A percentile compares a stretch with the other conserved stretches of the same genome.
phyloP scores from a whole-genome alignment of 2,329 filamentous ascomycete genomes.

The Xylariomycetidae sp. region DNA sequence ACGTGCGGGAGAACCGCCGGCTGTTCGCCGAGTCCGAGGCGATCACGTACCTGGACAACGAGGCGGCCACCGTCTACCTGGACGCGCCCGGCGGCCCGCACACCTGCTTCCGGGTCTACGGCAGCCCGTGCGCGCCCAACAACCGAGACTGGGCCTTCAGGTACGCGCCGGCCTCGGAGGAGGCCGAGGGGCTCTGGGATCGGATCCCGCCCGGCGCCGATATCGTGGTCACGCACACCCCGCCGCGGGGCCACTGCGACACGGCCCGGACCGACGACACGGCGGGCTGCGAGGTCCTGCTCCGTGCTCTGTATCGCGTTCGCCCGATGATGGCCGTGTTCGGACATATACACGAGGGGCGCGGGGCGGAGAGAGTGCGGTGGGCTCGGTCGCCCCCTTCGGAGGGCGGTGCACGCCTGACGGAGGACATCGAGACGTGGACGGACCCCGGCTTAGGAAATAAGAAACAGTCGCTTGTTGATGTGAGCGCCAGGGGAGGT shows the following conservation, averaged over 20 bases:
- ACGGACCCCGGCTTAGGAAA: slow-evolving; percentile 35
- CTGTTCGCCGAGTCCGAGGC: slow-evolving; percentile 48
- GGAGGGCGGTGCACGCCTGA: background rate
- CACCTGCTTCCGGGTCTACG: slow-evolving; percentile 64
- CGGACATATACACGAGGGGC: slow-evolving; percentile 66
- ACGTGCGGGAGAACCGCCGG: slow-evolving; percentile 46
- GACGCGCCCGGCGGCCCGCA: slow-evolving; percentile 47
- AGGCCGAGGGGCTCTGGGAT: slow-evolving; percentile 52
- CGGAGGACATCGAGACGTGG: background rate
- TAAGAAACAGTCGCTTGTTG: slow-evolving; percentile 57
- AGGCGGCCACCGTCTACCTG: slow-evolving; percentile 49
- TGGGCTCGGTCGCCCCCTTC: slow-evolving; percentile 53
- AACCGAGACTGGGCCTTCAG: slow-evolving; percentile 61
- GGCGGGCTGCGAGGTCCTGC: slow-evolving; percentile 57
- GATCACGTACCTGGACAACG: slow-evolving; percentile 59
- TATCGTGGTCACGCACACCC: slow-evolving; percentile 68
- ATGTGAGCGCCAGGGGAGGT: slow-evolving; percentile 48
- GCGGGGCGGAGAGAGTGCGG: slow-evolving; percentile 57
- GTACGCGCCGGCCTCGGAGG: slow-evolving; percentile 41
- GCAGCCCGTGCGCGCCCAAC: slow-evolving; percentile 62
- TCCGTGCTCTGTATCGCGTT: slow-evolving; percentile 52
- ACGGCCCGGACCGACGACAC: slow-evolving; percentile 30
- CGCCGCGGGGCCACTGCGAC: slow-evolving; percentile 58
- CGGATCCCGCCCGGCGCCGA: slow-evolving; percentile 58
- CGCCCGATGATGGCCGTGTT: slow-evolving; percentile 64